Conservation (phyloP, 2,329 filamentous ascomycete species). For the Curvularia verruculosa region DNA sequence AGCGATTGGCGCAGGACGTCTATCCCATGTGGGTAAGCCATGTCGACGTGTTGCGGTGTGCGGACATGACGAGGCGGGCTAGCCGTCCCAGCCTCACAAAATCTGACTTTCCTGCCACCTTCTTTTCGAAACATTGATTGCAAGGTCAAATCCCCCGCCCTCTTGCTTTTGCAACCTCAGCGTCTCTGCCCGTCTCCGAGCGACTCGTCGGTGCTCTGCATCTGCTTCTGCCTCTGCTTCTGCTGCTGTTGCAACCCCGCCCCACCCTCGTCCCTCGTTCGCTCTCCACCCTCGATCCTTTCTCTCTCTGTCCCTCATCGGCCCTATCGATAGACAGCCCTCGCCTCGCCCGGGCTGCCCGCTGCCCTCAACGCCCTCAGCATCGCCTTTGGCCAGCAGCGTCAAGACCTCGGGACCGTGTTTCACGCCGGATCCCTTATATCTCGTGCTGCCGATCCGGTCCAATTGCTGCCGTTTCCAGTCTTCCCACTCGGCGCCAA, state of each 20-base stretch:
- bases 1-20: conserved; percentile 3
- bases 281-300: not conserved
- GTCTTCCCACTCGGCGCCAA: conserved; percentile 7
- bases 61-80: conserved; percentile 24
- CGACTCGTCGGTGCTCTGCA: conserved; percentile 16
- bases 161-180: conserved; percentile 22
- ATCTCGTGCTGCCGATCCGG: conserved; percentile 20
- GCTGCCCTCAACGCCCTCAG: conserved; percentile 16
- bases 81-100: conserved; percentile 27
- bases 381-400: conserved; percentile 12
- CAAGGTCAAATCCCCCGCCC: conserved; percentile 22
- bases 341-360: conserved; percentile 15
- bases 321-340: conserved; percentile 20
- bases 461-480: conserved; percentile 2
- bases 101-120: conserved; percentile 17
- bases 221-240: conserved; percentile 6
- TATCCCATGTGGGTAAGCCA: conserved; percentile 16
- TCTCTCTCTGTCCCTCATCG: not conserved
- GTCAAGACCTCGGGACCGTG: conserved; percentile 21
- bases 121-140: conserved; percentile 18
- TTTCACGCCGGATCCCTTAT: conserved; percentile 37
- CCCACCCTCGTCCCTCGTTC: conserved; percentile 18
- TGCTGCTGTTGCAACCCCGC: not conserved
- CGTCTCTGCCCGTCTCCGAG: conserved; percentile 5
- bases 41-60: conserved; percentile 34